Conservation (phyloP, 2,329 filamentous ascomycete genomes). For the Sarocladiaceae sp. region DNA sequence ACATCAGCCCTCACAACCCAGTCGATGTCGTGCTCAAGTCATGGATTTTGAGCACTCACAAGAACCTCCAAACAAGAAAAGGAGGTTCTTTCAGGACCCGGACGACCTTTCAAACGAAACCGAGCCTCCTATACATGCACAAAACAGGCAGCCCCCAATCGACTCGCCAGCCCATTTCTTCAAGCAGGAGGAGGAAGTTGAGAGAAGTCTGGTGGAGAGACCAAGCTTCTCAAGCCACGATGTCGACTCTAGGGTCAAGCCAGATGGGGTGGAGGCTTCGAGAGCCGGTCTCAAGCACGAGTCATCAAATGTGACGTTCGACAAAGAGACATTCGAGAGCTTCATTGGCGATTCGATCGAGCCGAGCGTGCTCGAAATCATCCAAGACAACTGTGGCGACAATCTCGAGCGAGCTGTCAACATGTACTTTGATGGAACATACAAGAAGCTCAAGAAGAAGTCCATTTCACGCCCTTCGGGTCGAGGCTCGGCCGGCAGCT, state of each 20-base stretch:
- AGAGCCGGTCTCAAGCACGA: slow-evolving; percentile 17
- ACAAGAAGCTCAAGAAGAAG: slow-evolving; percentile 45
- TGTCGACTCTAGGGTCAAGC: background rate
- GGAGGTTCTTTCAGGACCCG: slow-evolving; percentile 32
- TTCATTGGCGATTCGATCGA: slow-evolving; percentile 56
- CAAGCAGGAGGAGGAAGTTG: slow-evolving; percentile 19
- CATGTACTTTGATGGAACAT: slow-evolving; percentile 68
- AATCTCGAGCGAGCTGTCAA: slow-evolving; percentile 61
- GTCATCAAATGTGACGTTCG: slow-evolving; percentile 39
- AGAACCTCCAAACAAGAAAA: slow-evolving; percentile 42
- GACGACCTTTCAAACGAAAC: slow-evolving; percentile 18
- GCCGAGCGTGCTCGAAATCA: slow-evolving; percentile 40
- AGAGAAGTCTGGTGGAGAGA: too few relatives aligned
- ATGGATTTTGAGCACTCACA: slow-evolving; percentile 36
- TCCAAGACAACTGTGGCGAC: slow-evolving; percentile 51
- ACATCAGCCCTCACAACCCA: background rate
- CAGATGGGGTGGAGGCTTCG: slow-evolving; percentile 13
- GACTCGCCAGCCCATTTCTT: slow-evolving; percentile 20
- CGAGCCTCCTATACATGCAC: background rate
- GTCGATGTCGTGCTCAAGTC: slow-evolving; percentile 6
- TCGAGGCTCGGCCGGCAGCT: background rate
- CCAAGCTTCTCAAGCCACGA: too few relatives aligned
- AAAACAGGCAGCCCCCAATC: slow-evolving; percentile 11
- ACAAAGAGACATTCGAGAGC: slow-evolving; percentile 52
- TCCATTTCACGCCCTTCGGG: slow-evolving; percentile 11